Base-by-base conservation (phyloP, 2,329 filamentous ascomycete genomes). In the Aspergillus tubingensis region DNA sequence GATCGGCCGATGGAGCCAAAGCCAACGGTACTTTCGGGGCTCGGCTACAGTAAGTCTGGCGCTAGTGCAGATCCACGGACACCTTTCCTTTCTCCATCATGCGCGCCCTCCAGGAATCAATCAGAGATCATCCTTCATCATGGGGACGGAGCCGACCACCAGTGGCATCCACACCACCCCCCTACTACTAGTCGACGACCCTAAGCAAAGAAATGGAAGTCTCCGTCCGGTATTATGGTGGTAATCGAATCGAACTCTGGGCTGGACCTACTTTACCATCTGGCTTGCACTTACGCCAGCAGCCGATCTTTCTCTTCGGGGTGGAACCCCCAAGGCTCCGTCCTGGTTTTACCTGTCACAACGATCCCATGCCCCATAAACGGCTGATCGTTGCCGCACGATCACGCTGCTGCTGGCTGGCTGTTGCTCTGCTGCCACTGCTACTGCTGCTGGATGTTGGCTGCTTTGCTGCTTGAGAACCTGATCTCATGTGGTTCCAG, bases 321-420 rank as follows among this genome's bases (percentile, higher is more conserved):
- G 62, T 54, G 61, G 59, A 61, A 54, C 39, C 49, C 39, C 39
- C 49, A 38, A 44, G 44, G 25, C 55, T 39, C 49, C 21, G 50
- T 57, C 44, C 51, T 59, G 61, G 64, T 64, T 61, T 65, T 67
- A 70, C 72, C 72, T 74, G 72, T 74, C 73, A 74, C 63, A 69
- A 68, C 64, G 59, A 70, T 65, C 62, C 67, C 59, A 67, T 59
- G 70, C 71, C 69, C 72, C 72, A 70, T 74, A 70, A 75, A 75
- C 73, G 72, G 73, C 63, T 72, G 72, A 74, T 74, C 71, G 70
- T 69, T 72, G 67, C 69, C 65, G 67, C 67, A 66, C 67, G 68
- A 68, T 70, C 67, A 65, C 56, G 58, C 65, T 54, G 57, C 47
- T 53, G 41, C 41, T 36, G 32, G 32, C 32, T 36, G 32, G 32